phyloP scores from a whole-genome alignment of 305 asterid species.

The Fraxinus sp. region DNA sequence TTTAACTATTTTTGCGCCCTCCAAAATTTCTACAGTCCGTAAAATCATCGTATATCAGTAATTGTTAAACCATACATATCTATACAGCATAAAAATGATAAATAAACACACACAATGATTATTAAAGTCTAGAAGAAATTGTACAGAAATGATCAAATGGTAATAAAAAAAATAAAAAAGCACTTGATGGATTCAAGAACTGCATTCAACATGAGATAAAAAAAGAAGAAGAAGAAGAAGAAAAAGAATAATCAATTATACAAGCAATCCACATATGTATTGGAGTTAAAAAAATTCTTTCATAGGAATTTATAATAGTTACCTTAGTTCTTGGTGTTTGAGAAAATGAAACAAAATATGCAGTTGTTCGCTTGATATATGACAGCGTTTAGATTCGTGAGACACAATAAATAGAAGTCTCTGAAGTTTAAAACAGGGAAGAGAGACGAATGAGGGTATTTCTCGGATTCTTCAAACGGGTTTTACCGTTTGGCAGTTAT shows the following conservation, averaged over 20 bases:
- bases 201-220: not conserved
- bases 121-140: not conserved
- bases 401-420: not conserved
- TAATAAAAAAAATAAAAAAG: not conserved
- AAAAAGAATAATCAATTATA: not conserved
- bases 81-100: not conserved
- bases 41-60: not conserved
- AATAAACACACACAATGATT: not conserved
- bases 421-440: not conserved
- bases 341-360: not conserved
- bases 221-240: too few relatives aligned
- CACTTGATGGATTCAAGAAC: not conserved
- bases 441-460: not conserved
- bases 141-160: not conserved
- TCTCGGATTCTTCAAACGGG: not conserved
- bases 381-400: not conserved
- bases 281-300: not conserved
- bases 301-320: not conserved
- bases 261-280: not conserved
- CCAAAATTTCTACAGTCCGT: not conserved
- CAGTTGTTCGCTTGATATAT: not conserved
- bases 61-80: not conserved
- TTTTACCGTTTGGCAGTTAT: constrained; percentile 1
- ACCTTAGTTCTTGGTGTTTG: not conserved
- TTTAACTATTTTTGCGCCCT: not conserved